A percentile compares a stretch with the other conserved stretches of the same genome.
phyloP scores from a whole-genome alignment of 2,329 filamentous ascomycete genomes.

The Aspergillus fischeri region DNA sequence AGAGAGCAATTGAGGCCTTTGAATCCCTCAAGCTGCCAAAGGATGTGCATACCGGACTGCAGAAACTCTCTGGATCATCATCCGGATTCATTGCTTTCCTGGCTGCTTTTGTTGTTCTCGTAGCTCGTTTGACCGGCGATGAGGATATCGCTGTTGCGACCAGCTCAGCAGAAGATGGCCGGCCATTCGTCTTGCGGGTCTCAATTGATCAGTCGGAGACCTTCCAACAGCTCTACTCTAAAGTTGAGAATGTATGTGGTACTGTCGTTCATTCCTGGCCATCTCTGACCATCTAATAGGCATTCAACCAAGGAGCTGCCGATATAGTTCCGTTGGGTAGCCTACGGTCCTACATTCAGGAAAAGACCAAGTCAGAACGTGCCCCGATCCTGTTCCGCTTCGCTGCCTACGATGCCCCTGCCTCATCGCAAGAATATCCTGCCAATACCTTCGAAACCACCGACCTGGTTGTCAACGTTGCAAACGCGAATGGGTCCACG shows the following conservation, averaged over 20 bases:
- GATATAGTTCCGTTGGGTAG: conserved; percentile 41
- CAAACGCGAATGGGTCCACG: conserved; percentile 18
- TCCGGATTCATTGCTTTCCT: conserved; percentile 41
- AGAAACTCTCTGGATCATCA: conserved; percentile 34
- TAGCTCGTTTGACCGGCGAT: conserved; percentile 45
- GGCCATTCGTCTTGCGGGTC: conserved; percentile 43
- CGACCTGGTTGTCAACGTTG: conserved; percentile 40
- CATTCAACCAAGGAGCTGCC: conserved; percentile 37
- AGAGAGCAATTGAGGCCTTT: conserved; percentile 41
- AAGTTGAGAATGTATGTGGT: conserved; percentile 36
- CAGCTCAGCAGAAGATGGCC: conserved; percentile 40
- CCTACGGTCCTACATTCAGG: conserved; percentile 39
- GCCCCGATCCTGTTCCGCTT: conserved; percentile 45
- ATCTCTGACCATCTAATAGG: conserved; percentile 21
- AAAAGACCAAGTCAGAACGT: conserved; percentile 36
- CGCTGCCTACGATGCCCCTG: conserved; percentile 45
- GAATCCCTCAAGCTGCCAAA: conserved; percentile 38
- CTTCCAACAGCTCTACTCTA: conserved; percentile 38
- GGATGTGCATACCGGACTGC: conserved; percentile 33
- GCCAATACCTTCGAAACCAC: conserved; percentile 43
- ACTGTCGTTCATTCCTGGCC: neutral
- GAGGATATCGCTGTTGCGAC: conserved; percentile 48
- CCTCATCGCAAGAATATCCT: conserved; percentile 37
- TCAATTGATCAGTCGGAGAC: conserved; percentile 38
- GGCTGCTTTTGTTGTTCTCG: conserved; percentile 42